phyloP scores from a whole-genome alignment of 2,329 filamentous ascomycete species.

The Colletotrichum cereale region DNA sequence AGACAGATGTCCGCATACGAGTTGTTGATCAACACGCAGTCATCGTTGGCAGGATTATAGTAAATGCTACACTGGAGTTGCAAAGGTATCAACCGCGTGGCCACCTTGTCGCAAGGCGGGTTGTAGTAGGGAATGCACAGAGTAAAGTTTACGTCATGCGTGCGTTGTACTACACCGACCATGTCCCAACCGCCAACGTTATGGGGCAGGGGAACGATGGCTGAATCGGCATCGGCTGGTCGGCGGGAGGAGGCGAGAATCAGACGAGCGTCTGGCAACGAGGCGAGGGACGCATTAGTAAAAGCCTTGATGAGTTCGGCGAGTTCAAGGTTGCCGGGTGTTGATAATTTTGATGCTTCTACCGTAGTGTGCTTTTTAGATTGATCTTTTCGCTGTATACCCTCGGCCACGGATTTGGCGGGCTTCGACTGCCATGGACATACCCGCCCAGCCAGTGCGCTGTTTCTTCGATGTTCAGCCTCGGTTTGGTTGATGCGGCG shows the following conservation, averaged over 20 bases:
- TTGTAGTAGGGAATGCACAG: slow-evolving; percentile 25
- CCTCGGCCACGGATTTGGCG: neutral
- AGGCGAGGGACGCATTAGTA: slow-evolving; percentile 1
- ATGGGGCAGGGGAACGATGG: slow-evolving; percentile 6
- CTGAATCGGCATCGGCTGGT: neutral
- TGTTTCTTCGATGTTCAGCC: slow-evolving; percentile 3
- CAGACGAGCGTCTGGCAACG: slow-evolving; percentile 11
- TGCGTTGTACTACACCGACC: slow-evolving; percentile 16
- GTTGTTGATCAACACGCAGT: slow-evolving; percentile 1
- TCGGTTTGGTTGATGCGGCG: slow-evolving; percentile 3
- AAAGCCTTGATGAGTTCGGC: neutral
- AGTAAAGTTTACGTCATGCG: slow-evolving; percentile 28
- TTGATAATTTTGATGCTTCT: neutral
- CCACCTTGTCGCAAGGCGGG: neutral
- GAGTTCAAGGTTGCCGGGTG: slow-evolving; percentile 2
- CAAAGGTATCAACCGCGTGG: slow-evolving; percentile 14
- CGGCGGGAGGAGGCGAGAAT: neutral
- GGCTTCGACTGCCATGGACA: neutral
- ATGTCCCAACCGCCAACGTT: slow-evolving; percentile 15
- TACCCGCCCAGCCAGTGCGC: neutral
- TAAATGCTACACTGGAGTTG: slow-evolving; percentile 13
- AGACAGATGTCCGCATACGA: slow-evolving; percentile 1
- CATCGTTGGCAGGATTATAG: slow-evolving; percentile 23
- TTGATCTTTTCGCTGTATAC: neutral
- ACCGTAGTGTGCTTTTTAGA: neutral